Conservation (phyloP, 352 stramenopile genomes). For the Saprolegnia parasitica region DNA sequence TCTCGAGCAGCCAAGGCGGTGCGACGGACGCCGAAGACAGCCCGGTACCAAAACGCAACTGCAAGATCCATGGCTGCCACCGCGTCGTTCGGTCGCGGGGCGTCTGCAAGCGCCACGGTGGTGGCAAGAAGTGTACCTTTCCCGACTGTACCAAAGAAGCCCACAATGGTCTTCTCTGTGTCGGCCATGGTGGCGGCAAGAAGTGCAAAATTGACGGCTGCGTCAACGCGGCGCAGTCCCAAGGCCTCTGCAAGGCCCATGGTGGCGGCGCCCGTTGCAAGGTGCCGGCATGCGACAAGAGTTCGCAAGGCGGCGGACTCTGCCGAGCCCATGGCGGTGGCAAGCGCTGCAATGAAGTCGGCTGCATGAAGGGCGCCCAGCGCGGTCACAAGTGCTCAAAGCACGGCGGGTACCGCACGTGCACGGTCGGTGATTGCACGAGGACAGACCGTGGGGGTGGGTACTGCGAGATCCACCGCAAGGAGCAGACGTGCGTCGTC, state of each 20-base stretch:
- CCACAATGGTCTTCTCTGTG: slow-evolving; percentile 83
- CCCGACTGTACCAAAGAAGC: slow-evolving; percentile 81
- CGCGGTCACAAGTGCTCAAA: slow-evolving; percentile 36
- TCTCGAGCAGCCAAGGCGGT: too few species aligned
- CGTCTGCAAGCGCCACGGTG: slow-evolving; percentile 60
- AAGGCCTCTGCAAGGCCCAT: slow-evolving; percentile 23
- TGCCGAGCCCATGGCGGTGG: slow-evolving; percentile 19
- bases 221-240: not conserved
- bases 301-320: slow-evolving; percentile 4
- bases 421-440: slow-evolving; percentile 74
- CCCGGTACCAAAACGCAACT: too few species aligned
- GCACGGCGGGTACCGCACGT: slow-evolving; percentile 80
- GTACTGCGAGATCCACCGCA: slow-evolving; percentile 79
- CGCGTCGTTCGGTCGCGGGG: slow-evolving; percentile 77
- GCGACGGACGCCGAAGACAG: too few species aligned
- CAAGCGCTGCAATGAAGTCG: slow-evolving; percentile 1
- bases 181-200: slow-evolving; percentile 79
- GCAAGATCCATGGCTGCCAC: slow-evolving; percentile 60
- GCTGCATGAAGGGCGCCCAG: slow-evolving; percentile 18
- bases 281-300: slow-evolving; percentile 3
- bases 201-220: slow-evolving; percentile 60
- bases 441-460: slow-evolving; percentile 74
- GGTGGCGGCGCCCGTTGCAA: slow-evolving; percentile 18
- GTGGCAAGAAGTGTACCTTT: slow-evolving; percentile 70
- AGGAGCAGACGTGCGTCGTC: slow-evolving; percentile 68